These are phyloP conservation scores for Vitellaria paradoxa DNA, from an alignment of 179 eudicot genomes.

Conservation along the genomic window DNA sequence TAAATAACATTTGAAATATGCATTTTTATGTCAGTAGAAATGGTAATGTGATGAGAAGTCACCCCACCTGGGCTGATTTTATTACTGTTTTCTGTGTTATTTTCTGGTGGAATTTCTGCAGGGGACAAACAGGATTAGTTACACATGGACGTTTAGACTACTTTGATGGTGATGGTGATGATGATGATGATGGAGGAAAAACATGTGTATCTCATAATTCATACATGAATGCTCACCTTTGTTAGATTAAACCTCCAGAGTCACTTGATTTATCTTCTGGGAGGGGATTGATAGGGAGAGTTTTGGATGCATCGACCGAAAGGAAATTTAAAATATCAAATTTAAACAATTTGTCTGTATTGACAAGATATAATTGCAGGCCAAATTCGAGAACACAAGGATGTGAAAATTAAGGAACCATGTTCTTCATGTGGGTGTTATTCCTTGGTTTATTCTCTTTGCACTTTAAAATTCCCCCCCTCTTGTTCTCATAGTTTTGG, in stretches of 20 bases:
- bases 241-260: slow-evolving; percentile 9
- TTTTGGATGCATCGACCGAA: not conserved
- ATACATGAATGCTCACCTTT: slow-evolving; percentile 22
- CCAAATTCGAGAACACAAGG: no score
- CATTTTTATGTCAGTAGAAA: no score
- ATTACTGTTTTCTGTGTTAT: not conserved
- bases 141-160: no score
- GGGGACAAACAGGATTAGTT: not conserved
- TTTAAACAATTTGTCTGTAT: no score
- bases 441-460: no score
- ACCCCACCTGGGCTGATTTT: slow-evolving; percentile 11
- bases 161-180: not conserved
- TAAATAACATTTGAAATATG: not conserved
- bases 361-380: no score
- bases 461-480: no score
- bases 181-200: not conserved
- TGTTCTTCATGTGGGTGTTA: no score
- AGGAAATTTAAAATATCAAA: no score
- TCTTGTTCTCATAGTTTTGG: no score
- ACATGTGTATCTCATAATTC: not conserved
- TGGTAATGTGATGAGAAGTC: not conserved
- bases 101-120: not conserved
- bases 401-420: no score
- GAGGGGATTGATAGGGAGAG: not conserved
- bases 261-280: not conserved